Percentiles rank a stretch among this genome's conserved stretches.
phyloP scores from a whole-genome alignment of 1,139 yeast genomes.

The Sugiyamaella japonica region DNA sequence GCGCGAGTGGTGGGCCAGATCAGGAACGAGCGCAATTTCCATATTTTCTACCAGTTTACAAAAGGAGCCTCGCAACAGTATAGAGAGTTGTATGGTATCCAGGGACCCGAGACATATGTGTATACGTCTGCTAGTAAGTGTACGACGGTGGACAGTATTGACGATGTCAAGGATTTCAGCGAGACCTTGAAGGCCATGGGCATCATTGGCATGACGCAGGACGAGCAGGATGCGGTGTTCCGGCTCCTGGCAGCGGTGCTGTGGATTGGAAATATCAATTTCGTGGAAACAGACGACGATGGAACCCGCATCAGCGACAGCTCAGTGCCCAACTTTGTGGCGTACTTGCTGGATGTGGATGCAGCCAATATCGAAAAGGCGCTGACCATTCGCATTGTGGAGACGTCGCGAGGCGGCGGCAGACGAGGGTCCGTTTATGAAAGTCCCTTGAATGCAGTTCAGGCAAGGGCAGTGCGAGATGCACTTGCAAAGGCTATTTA shows the following conservation, averaged over 20 bases:
- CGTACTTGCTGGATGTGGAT: slow-evolving; percentile 83
- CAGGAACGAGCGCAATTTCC: slow-evolving; percentile 90
- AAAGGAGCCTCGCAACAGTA: slow-evolving; percentile 86
- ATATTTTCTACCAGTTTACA: slow-evolving; percentile 93
- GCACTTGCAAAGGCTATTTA: slow-evolving; percentile 95
- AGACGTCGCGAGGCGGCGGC: slow-evolving; percentile 82
- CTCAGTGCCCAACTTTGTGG: slow-evolving; percentile 90
- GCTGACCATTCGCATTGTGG: slow-evolving; percentile 77
- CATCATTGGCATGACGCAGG: slow-evolving; percentile 75
- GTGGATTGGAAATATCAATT: slow-evolving; percentile 93
- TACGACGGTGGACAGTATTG: slow-evolving; percentile 80
- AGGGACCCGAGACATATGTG: slow-evolving; percentile 86
- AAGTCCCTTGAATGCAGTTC: slow-evolving; percentile 87
- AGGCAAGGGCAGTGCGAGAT: slow-evolving; percentile 92
- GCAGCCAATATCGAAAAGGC: slow-evolving; percentile 65
- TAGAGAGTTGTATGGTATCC: slow-evolving; percentile 83
- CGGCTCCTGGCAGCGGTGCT: slow-evolving; percentile 79
- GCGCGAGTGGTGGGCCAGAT: slow-evolving; percentile 95
- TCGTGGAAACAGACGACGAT: slow-evolving; percentile 73
- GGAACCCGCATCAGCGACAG: slow-evolving; percentile 79
- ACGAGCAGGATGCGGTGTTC: slow-evolving; percentile 89
- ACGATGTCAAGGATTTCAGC: slow-evolving; percentile 73
- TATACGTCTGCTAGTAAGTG: slow-evolving; percentile 89
- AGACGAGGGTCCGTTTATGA: slow-evolving; percentile 92
- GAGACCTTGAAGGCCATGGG: slow-evolving; percentile 87